Conservation (phyloP, 495 filamentous ascomycete species). For the Penicillium dipodomyicola region DNA sequence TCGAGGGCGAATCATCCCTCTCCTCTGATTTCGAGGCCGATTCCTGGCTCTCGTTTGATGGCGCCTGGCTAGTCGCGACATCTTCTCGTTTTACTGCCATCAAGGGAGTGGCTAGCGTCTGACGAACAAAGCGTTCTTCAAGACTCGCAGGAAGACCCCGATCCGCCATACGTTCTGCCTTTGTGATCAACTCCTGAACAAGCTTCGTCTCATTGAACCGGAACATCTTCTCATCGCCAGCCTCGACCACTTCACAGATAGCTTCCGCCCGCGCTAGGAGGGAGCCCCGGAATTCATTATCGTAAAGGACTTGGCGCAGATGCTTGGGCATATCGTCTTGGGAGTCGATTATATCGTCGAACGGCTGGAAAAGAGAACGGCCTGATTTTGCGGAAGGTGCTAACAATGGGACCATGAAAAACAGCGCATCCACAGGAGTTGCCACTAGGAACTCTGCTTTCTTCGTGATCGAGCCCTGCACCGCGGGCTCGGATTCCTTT, state of each 20-base stretch:
- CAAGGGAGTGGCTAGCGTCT: conserved; percentile 71
- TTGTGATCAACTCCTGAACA: conserved; percentile 60
- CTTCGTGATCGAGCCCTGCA: conserved; percentile 44
- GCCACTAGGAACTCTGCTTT: conserved; percentile 73
- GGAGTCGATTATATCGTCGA: conserved; percentile 78
- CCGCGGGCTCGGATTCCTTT: not conserved
- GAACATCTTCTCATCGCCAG: conserved; percentile 79
- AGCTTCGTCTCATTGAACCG: conserved; percentile 70
- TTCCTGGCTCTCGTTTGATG: conserved; percentile 16
- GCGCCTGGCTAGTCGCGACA: conserved; percentile 17
- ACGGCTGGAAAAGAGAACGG: conserved; percentile 62
- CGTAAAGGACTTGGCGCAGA: conserved; percentile 55
- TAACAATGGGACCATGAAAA: conserved; percentile 75
- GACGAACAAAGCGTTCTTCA: conserved; percentile 79
- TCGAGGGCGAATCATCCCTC: conserved; percentile 34
- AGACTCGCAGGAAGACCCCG: conserved; percentile 71
- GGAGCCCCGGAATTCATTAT: conserved; percentile 37
- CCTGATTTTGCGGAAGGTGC: conserved; percentile 38
- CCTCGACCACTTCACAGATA: conserved; percentile 76
- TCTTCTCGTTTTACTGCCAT: conserved; percentile 57
- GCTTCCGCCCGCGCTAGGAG: conserved; percentile 55
- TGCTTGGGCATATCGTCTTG: conserved; percentile 56
- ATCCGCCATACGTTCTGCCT: conserved; percentile 67
- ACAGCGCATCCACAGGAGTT: conserved; percentile 79
- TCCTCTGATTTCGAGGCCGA: conserved; percentile 33